These are phyloP conservation scores for Cyberlindnera xylosilytica DNA, from an alignment of 805 yeast genomes.

Conservation along the genomic window DNA sequence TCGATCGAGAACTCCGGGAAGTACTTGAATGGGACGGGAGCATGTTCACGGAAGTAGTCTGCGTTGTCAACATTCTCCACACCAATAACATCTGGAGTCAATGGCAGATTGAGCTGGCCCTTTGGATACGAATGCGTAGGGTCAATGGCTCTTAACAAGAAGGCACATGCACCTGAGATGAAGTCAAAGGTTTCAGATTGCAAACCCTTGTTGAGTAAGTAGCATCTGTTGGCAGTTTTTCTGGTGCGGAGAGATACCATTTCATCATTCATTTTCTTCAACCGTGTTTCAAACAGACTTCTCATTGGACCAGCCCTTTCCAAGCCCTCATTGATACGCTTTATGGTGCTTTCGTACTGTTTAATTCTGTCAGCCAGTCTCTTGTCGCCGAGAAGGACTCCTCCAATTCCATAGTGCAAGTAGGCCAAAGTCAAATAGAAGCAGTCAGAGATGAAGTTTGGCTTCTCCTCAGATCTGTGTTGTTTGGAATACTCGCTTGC, in stretches of 20 bases:
- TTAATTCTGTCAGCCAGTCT: conserved; percentile 51
- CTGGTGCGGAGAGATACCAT: no score
- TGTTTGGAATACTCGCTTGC: conserved; percentile 54
- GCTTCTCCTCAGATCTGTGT: conserved; percentile 34
- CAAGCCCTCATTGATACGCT: conserved; percentile 40
- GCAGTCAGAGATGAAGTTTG: conserved; percentile 88
- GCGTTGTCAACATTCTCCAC: conserved; percentile 71
- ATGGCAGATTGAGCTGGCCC: conserved; percentile 47
- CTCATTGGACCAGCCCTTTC: conserved; percentile 28
- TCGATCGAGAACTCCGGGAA: conserved; percentile 86
- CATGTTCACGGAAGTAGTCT: conserved; percentile 60
- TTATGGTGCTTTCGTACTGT: conserved; percentile 47
- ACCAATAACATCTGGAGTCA: conserved; percentile 55
- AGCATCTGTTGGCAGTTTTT: conserved; percentile 60
- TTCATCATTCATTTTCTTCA: conserved; percentile 54
- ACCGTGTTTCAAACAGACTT: conserved; percentile 36
- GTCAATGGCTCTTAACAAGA: conserved; percentile 68
- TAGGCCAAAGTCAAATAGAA: conserved; percentile 78
- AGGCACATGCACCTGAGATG: conserved; percentile 70
- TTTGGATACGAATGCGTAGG: conserved; percentile 65
- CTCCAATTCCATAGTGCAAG: conserved; percentile 87
- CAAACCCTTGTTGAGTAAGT: conserved; percentile 52
- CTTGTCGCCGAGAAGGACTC: conserved; percentile 56
- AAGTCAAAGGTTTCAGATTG: conserved; percentile 74
- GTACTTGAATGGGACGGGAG: conserved; percentile 76